phyloP scores from a whole-genome alignment of 257 asterid genomes.

The Thymus mandschuricus region DNA sequence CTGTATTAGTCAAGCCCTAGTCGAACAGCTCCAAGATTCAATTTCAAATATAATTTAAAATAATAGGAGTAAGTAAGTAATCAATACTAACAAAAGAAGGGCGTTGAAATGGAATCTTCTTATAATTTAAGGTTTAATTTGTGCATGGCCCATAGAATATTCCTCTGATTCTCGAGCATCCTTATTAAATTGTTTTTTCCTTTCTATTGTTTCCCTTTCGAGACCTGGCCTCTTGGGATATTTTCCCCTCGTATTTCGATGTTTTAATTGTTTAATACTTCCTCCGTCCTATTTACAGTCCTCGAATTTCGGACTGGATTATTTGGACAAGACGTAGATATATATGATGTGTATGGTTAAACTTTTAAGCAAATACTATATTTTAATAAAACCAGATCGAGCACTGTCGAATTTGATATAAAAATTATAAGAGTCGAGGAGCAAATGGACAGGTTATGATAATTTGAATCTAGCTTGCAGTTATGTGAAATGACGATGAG shows the following conservation, averaged over 20 bases:
- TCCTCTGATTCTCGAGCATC: slow-evolving; percentile 31
- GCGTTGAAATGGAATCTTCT: slow-evolving; percentile 37
- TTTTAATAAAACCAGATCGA: too few relatives aligned
- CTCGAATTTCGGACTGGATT: too few relatives aligned
- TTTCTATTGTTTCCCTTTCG: slow-evolving; percentile 17
- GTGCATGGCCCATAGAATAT: slow-evolving; percentile 41
- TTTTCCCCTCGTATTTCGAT: not conserved
- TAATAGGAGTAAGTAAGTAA: not conserved
- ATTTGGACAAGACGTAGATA: too few relatives aligned
- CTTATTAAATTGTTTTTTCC: not conserved
- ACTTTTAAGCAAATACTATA: too few relatives aligned
- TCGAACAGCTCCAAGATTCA: slow-evolving; percentile 31
- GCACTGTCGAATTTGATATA: too few relatives aligned
- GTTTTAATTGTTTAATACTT: not conserved
- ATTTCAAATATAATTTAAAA: slow-evolving; percentile 11
- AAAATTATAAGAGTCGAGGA: too few relatives aligned
- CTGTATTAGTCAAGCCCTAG: slow-evolving; percentile 34
- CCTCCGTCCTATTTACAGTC: too few relatives aligned
- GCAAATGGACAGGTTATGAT: too few relatives aligned
- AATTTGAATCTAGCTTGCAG: too few relatives aligned
- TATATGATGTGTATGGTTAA: too few relatives aligned
- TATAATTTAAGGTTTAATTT: slow-evolving; percentile 15
- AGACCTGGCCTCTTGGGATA: not conserved
- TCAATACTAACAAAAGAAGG: not conserved
- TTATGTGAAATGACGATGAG: too few relatives aligned